Base-by-base conservation (phyloP, 2,329 filamentous ascomycete species). In the Talaromyces pinophilus region DNA sequence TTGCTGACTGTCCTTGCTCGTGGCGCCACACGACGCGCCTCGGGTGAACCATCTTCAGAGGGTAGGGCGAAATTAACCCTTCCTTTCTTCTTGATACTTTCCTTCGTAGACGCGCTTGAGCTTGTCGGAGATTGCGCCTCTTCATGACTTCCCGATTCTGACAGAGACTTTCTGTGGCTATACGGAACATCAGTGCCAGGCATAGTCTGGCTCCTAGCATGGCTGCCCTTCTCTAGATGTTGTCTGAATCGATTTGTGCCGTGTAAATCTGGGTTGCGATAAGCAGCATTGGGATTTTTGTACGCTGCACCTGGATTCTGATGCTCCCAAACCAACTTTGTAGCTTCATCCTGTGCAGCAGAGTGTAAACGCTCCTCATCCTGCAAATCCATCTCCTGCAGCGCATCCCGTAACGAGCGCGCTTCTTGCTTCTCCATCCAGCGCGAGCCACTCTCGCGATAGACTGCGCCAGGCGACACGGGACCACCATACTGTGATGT, bases 241-340 rank as follows among this genome's bases (percentile, higher is more conserved):
- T 79, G 78, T 46, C 78, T 80, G 68, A 84, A 83, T 30, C 66
- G 66, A 70, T 67, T 68, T 3, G 28, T 42, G 3, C 67, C 42
- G 22, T 74, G 68, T 50, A 77, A 59, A 65, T 83, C 81, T 0
- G 81, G 81, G 64, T 82, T 82, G 69, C 72, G 74, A 69, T 82
- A 82, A 8, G 81, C 75, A 11, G 79, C 80, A 69, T 82, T 78
- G 17, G 84, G 82, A 67, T 83, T 84, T 61, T 79, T 80, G 54
- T 78, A 80, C 1, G 82, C 77, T 33, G 83, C 77, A 6, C 82
- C 80, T 13, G 85, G 83, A 69, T 86, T 84, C 69, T 82, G 82
- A 73, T 89, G 87, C 72, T 85, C 85, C 83, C 84, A 86, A n/a
- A 90, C 87, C 42, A 89, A 78, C 70, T 88, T 85, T 0, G 85